Percentiles rank a stretch among this genome's conserved stretches.
These are phyloP conservation scores for Zizania latifolia DNA, from an alignment of 176 grass and related monocot genomes.

Conservation along the genomic window DNA sequence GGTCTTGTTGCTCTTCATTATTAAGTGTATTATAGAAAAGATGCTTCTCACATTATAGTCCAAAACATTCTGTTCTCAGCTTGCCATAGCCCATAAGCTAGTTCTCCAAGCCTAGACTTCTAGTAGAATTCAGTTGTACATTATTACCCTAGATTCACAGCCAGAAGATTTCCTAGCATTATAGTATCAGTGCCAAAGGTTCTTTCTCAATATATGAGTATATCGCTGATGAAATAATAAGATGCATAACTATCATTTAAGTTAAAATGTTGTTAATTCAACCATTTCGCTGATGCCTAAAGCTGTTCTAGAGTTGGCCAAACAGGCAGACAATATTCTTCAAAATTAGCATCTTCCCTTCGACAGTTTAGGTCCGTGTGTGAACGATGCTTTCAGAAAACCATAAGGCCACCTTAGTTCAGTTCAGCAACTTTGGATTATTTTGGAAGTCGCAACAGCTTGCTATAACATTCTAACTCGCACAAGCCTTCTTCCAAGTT, in stretches of 20 bases:
- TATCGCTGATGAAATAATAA: neutral
- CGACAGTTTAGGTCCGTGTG: neutral
- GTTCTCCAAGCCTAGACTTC: neutral
- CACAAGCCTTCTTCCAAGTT: neutral
- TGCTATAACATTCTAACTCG: neutral
- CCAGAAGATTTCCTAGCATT: neutral
- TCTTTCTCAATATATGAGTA: neutral
- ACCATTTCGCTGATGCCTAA: neutral
- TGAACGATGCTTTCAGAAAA: neutral
- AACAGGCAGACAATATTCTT: neutral
- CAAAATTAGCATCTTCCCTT: neutral
- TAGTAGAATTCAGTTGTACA: neutral
- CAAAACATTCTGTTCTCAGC: neutral
- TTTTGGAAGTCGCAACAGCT: neutral
- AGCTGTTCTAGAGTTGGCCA: neutral
- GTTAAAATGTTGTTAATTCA: neutral
- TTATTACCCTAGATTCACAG: neutral
- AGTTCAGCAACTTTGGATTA: neutral
- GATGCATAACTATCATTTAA: neutral
- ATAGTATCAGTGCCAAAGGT: neutral
- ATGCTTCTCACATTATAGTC: neutral
- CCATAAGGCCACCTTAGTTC: neutral
- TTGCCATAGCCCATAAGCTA: neutral
- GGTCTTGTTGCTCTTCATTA: slow-evolving; percentile 1
- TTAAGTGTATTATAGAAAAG: neutral